A percentile compares a stretch with the other conserved stretches of the same genome.
Evolutionary conservation across 2,329 filamentous ascomycete species (phyloP).

Genomic region (Neoarthrinium moseri): DNA sequence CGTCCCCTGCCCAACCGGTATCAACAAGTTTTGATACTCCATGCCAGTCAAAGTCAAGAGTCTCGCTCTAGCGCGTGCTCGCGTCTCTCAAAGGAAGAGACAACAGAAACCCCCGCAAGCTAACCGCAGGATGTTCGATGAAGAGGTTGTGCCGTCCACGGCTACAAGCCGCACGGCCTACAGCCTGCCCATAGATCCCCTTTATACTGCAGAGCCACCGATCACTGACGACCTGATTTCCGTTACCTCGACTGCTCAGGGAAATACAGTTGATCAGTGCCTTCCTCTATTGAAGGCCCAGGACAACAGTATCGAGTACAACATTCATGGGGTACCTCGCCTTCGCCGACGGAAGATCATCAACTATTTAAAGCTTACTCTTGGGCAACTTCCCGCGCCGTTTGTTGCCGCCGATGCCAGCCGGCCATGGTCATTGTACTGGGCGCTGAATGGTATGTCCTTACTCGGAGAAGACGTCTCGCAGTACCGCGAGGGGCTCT

Average conservation of each 20-base stretch:
- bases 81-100: conserved; percentile 18
- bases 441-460: conserved; percentile 75
- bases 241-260: conserved; percentile 65
- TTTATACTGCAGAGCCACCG: conserved; percentile 58
- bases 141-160: conserved; percentile 15
- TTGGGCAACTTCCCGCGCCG: conserved; percentile 62
- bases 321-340: conserved; percentile 70
- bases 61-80: conserved; percentile 8
- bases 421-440: conserved; percentile 92
- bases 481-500: conserved; percentile 66
- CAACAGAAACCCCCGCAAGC: neutral
- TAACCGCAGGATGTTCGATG: conserved; percentile 9
- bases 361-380: conserved; percentile 58
- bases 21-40: neutral
- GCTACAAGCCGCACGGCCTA: conserved; percentile 13
- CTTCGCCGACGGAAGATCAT: conserved; percentile 66
- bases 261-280: conserved; percentile 66
- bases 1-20: conserved; percentile 4
- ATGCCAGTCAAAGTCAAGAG: conserved; percentile 4
- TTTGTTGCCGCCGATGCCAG: conserved; percentile 82
- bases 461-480: conserved; percentile 73
- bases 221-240: conserved; percentile 68
- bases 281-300: conserved; percentile 64
- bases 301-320: conserved; percentile 52
- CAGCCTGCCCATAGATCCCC: conserved; percentile 19